Evolutionary conservation across 2,329 filamentous ascomycete species (phyloP).

Genomic region (Sporothrix euskadiensis): DNA sequence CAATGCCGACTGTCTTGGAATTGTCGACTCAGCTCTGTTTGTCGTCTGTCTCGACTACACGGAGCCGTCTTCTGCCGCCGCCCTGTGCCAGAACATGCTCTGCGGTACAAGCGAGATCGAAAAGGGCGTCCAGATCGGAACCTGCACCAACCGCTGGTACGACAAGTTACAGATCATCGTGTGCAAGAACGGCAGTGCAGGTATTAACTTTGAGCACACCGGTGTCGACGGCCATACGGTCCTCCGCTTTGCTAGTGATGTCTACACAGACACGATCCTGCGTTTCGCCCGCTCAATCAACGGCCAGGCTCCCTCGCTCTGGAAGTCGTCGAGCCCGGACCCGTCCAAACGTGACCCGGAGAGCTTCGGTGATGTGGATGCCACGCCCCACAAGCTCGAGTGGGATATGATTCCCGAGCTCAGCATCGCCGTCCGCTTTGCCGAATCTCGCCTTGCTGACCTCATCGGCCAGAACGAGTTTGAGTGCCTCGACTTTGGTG

Average conservation of each 20-base stretch:
- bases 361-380: constrained; percentile 90
- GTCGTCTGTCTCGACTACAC: constrained; percentile 91
- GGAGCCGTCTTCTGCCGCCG: constrained; percentile 75
- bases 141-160: constrained; percentile 98
- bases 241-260: constrained; percentile 88
- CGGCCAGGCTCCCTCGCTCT: constrained; percentile 84
- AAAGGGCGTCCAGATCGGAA: constrained; percentile 91
- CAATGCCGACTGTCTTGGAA: constrained; percentile 92
- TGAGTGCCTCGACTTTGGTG: constrained; percentile 80
- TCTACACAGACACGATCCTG: constrained; percentile 97
- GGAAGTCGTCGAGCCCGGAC: constrained; percentile 87
- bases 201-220: constrained; percentile 99
- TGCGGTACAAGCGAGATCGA: constrained; percentile 92
- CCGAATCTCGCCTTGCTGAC: constrained; percentile 90
- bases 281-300: constrained; percentile 95
- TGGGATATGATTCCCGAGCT: constrained; percentile 97
- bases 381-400: constrained; percentile 91
- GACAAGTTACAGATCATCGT: constrained; percentile 99
- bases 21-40: constrained; percentile 92
- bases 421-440: constrained; percentile 87
- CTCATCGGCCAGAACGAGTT: constrained; percentile 97
- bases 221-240: constrained; percentile 98
- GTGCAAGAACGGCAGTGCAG: constrained; percentile 96
- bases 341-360: constrained; percentile 87
- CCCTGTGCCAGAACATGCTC: constrained; percentile 97